Conservation (phyloP, 2,329 filamentous ascomycete genomes). For the Tricladium varicosporioides region DNA sequence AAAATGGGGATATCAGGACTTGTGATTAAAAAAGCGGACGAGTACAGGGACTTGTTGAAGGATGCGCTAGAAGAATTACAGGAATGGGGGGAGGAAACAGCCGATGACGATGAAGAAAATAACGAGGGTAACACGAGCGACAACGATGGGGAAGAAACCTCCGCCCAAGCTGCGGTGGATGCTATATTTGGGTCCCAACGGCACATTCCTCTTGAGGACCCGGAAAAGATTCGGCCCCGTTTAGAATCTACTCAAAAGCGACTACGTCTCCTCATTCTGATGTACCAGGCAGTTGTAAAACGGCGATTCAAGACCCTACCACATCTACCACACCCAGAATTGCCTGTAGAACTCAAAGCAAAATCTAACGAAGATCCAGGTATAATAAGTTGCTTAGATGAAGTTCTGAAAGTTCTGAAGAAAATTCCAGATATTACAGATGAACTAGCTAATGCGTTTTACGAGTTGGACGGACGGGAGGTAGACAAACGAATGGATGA, state of each 20-base stretch:
- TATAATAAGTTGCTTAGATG: constrained; percentile 47
- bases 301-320: constrained; percentile 63
- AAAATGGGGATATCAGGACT: constrained; percentile 67
- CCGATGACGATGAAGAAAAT: constrained; percentile 57
- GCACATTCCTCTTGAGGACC: constrained; percentile 62
- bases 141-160: constrained; percentile 33
- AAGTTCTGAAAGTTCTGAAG: constrained; percentile 54
- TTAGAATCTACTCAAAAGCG: constrained; percentile 63
- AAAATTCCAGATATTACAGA: constrained; percentile 66
- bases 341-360: constrained; percentile 28
- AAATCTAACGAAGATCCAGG: constrained; percentile 16
- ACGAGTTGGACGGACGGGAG: constrained; percentile 59
- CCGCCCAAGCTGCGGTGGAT: constrained; percentile 60
- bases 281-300: constrained; percentile 70
- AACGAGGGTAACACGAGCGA: constrained; percentile 53
- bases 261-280: constrained; percentile 63
- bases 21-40: constrained; percentile 67
- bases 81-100: constrained; percentile 78
- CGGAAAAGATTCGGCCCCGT: constrained; percentile 60
- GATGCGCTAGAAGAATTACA: constrained; percentile 85
- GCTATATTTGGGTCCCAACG: constrained; percentile 62
- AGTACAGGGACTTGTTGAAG: constrained; percentile 71
- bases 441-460: constrained; percentile 69
- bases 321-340: constrained; percentile 39
- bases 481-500: constrained; percentile 58